Base-by-base conservation (phyloP, 495 filamentous ascomycete genomes). In the Friedmanniomyces endolithicus region DNA sequence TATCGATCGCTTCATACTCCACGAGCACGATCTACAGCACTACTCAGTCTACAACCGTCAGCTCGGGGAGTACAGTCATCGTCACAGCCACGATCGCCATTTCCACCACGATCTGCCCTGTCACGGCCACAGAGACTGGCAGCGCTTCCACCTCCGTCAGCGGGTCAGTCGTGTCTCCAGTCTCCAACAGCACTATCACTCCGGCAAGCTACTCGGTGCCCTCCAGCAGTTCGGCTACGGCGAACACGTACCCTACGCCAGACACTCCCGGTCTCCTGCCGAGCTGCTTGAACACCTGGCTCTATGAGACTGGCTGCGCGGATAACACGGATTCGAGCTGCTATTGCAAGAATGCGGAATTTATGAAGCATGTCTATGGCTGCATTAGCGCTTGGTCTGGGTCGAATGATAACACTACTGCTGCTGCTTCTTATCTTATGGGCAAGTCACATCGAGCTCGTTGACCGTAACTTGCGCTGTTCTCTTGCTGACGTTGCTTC, bases 211-310 rank as follows among this genome's bases (percentile, higher is more conserved):
- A 52, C 59, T 25, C 50, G 2, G 40, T 58, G 20, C 39, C 57
- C 55, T 43, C 64, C 52, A 57, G 64, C 35, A 51, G 54, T 20
- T 60, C 71, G 25, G 40, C 60, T 22, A 49, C 67, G 9, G 54
- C 54, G 11, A 23, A 55, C 59, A 27, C 43, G 8, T 61, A 63
- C 48, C 51, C 63, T 20, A 57, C 64, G 0, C 56, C 69, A 1
- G 59, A 66, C 19, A 88, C 82, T 76, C 89, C 90, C 47, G 71
- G 71, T 53, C 76, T 86, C 39, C 83, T 97, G 16, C 88, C 90
- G 51, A 81, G 81, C 58, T 97, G 90, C 74, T 75, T 97, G 72
- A 94, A 95, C 79, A 95, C 90, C 61, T 96, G 88, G 87, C 68
- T 94, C 59, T 79, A 82, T 61, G 73, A 72, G 58, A 75, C 81